phyloP scores from a whole-genome alignment of 495 filamentous ascomycete species.

The Penicillium roqueforti region DNA sequence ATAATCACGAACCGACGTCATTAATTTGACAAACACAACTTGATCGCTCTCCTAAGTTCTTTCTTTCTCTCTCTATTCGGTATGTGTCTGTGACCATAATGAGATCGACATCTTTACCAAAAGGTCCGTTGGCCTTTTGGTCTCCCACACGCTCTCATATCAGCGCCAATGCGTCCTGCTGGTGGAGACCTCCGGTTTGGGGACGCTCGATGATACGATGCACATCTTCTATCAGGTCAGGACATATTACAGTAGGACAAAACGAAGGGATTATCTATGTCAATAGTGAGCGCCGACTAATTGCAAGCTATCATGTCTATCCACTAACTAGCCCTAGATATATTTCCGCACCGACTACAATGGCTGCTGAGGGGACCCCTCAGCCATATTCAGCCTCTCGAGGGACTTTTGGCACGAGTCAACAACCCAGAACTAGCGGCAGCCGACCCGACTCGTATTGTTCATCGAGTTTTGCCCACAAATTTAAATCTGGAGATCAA shows the following conservation, averaged over 20 bases:
- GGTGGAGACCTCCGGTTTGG: constrained; percentile 21
- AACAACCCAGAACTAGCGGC: constrained; percentile 54
- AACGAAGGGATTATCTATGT: constrained; percentile 85
- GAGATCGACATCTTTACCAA: constrained; percentile 7
- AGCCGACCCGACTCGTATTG: constrained; percentile 60
- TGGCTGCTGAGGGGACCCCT: constrained; percentile 59
- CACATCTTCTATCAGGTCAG: constrained; percentile 38
- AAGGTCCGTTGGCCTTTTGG: constrained; percentile 6
- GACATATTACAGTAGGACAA: constrained; percentile 67
- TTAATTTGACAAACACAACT: constrained; percentile 8
- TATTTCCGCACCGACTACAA: constrained; percentile 76
- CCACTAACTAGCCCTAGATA: constrained; percentile 49
- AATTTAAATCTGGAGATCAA: constrained; percentile 62
- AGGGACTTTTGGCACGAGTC: constrained; percentile 59
- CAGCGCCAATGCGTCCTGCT: constrained; percentile 4
- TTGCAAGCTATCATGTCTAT: neutral
- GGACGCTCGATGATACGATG: constrained; percentile 10
- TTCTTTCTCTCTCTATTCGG: neutral
- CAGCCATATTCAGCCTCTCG: constrained; percentile 51
- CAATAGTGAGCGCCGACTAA: constrained; percentile 59
- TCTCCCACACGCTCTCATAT: constrained; percentile 1
- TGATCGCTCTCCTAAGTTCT: constrained; percentile 1
- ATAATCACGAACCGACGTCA: constrained; percentile 12
- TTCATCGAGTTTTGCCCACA: constrained; percentile 57
- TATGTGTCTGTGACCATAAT: constrained; percentile 12